Evolutionary conservation across 78 protist genomes (phyloP).

Genomic region (Creolimax fragrantissima): DNA sequence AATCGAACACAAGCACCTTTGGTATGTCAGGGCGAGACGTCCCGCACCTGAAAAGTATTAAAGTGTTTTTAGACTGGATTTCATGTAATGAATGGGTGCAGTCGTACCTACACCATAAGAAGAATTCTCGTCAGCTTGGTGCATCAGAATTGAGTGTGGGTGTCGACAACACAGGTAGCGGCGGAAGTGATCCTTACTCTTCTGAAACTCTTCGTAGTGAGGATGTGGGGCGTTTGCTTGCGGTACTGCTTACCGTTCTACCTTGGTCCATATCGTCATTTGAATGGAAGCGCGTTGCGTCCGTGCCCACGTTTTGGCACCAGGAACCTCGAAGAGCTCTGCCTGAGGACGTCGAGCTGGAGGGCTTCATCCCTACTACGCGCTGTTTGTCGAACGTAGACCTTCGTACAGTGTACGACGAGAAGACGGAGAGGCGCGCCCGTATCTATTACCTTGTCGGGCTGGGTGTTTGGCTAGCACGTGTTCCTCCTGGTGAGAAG

Average conservation of each 20-base stretch:
- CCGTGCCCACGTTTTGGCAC: not conserved
- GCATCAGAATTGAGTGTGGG: too few species aligned
- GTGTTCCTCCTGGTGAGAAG: not conserved
- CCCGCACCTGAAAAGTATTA: not conserved
- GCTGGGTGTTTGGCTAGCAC: not conserved
- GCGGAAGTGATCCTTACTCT: not conserved
- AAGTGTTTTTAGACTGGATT: not conserved
- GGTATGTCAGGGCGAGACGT: not conserved
- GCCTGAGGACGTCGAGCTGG: not conserved
- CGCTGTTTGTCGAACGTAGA: not conserved
- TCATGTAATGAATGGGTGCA: not conserved
- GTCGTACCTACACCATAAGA: not conserved
- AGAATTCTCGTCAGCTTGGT: not conserved
- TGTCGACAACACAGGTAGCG: too few species aligned
- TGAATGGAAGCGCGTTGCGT: not conserved
- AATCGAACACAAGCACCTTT: too few species aligned
- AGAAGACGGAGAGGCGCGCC: not conserved
- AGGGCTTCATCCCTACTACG: not conserved
- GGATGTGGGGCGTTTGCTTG: not conserved
- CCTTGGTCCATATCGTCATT: not conserved
- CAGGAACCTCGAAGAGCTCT: not conserved
- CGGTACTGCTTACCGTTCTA: not conserved
- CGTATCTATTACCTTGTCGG: not conserved
- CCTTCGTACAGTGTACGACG: not conserved
- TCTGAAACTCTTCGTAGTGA: not conserved